Evolutionary conservation across 1,139 yeast species (phyloP), one percentile per base, ranked within the genome.

Genomic region (Geotrichum europaeum): DNA sequence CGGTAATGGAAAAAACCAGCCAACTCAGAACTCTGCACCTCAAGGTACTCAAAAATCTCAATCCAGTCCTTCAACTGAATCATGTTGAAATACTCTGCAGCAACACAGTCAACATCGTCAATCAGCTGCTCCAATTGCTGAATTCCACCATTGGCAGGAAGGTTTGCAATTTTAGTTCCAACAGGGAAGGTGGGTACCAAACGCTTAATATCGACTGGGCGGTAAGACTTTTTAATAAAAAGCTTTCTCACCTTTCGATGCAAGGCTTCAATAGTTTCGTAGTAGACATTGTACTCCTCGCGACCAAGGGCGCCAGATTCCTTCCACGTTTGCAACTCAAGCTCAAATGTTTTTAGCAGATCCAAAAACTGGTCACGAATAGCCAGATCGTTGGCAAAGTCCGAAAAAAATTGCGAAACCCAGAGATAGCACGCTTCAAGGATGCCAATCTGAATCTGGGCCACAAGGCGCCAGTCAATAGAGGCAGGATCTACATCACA

Each of bases 11-110:
- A 85, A 61, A 90, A 76, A 2, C 86, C 81, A 24, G 83, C 76
- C 0, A 84, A 76, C 55, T 77, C 80, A 9, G 79, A 75, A 3
- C 84, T 83, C 63, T 88, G 86, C 51, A 82, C 76, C 70, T 92
- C 97, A 59, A 94, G 74, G 1, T 86, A 76, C 69, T 90, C 95
- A 70, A 83, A 88, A 7, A 86, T 81, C 61, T 81, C 81, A 64
- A 90, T 79, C 97, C 98, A 94, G 69, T 92, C 96, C 63, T 82
- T 84, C 20, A 85, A 73, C 43, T 84, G 79, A 30, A 89, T 82
- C 25, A 85, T 81, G 40, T 77, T 78, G 69, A 87, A 85, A 54
- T 87, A 79, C 3, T 82, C 81, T 1, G 83, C 78, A 51, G 88
- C 80, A 10, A 89, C 76, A 47, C 79, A 76, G 72, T 94, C 94